These are phyloP conservation scores for Hygrophoropsis aurantiaca DNA, from an alignment of 768 basidiomycete genomes.

Conservation along the genomic window DNA sequence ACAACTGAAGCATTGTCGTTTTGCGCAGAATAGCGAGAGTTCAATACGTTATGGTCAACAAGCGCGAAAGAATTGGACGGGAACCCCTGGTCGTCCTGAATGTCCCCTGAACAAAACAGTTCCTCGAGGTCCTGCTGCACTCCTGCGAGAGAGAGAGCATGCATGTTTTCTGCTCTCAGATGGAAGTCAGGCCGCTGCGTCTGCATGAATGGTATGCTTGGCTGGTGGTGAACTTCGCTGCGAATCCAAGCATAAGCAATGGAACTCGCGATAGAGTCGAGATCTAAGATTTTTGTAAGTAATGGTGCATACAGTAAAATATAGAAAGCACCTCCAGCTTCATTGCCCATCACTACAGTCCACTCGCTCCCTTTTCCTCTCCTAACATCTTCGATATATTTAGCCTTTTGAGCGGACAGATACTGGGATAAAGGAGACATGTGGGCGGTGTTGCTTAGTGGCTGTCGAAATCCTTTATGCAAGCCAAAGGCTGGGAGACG, in stretches of 20 bases:
- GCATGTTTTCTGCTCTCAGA: constrained; percentile 85
- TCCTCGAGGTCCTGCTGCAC: constrained; percentile 49
- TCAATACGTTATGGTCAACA: constrained; percentile 88
- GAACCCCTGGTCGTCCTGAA: constrained; percentile 38
- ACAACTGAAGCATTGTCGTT: constrained; percentile 54
- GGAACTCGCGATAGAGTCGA: constrained; percentile 86
- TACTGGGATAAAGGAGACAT: constrained; percentile 33
- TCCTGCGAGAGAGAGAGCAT: constrained; percentile 65
- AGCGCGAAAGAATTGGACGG: constrained; percentile 68
- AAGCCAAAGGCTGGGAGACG: no score
- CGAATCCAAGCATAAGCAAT: constrained; percentile 82
- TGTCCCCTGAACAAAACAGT: constrained; percentile 68
- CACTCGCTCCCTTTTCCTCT: constrained; percentile 56
- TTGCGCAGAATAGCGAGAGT: constrained; percentile 37
- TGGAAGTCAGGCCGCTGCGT: constrained; percentile 65
- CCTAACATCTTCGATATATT: constrained; percentile 58
- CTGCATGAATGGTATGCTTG: constrained; percentile 71
- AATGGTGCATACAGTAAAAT: background rate
- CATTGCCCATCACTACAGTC: constrained; percentile 93
- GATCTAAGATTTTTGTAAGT: constrained; percentile 50
- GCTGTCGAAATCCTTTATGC: no score
- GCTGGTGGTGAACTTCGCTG: constrained; percentile 51
- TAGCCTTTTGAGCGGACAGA: constrained; percentile 48
- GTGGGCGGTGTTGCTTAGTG: no score
- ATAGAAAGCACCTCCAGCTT: constrained; percentile 81